These are phyloP conservation scores for Leccinum rimulosum DNA, from an alignment of 768 basidiomycete species.

Conservation along the genomic window DNA sequence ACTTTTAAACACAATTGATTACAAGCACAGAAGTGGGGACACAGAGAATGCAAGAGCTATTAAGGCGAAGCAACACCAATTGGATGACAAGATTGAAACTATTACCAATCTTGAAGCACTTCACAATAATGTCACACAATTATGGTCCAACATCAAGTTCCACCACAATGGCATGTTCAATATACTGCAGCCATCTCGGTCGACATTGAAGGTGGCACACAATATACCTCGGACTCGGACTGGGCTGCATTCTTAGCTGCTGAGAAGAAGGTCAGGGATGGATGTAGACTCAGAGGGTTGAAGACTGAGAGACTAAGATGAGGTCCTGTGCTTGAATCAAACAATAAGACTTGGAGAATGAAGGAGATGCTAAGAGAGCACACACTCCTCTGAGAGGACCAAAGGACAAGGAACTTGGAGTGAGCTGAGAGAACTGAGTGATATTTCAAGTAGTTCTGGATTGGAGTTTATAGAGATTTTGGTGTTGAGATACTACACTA, in stretches of 20 bases:
- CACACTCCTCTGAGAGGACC: no score
- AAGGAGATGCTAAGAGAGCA: no score
- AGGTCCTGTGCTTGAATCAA: no score
- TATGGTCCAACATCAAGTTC: not conserved
- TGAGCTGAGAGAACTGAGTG: no score
- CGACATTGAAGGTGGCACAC: not conserved
- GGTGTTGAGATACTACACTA: no score
- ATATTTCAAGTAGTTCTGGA: no score
- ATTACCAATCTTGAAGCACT: not conserved
- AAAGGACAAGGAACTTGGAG: no score
- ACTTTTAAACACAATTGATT: no score
- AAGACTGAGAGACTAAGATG: no score
- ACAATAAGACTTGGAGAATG: no score
- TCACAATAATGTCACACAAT: not conserved
- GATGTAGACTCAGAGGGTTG: no score
- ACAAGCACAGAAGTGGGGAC: not conserved
- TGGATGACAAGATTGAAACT: not conserved
- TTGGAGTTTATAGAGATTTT: no score
- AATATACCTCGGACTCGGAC: not conserved
- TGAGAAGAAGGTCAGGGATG: not conserved
- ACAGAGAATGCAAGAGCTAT: not conserved
- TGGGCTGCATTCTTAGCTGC: not conserved
- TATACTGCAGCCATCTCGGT: not conserved
- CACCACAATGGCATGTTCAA: not conserved
- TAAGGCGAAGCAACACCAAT: not conserved